Evolutionary conservation across 2,329 filamentous ascomycete genomes (phyloP).

Genomic region (Colletotrichum destructivum): DNA sequence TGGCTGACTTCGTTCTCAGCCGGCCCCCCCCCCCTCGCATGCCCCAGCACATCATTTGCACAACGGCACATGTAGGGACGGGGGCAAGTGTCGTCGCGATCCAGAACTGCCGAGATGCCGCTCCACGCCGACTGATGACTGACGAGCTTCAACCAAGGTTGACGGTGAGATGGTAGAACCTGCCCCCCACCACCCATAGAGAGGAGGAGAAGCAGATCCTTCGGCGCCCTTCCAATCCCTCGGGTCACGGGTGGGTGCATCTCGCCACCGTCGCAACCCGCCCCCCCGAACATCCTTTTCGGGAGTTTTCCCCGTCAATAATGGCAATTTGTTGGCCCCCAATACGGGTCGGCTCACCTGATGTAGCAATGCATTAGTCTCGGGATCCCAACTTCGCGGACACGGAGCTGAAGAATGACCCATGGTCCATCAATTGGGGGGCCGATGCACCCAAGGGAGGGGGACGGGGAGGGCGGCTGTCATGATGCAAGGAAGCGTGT

Average conservation of each 20-base stretch:
- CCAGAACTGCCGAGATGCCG: not conserved
- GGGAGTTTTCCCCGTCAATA: conserved; percentile 21
- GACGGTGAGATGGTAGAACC: not conserved
- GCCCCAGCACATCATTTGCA: conserved; percentile 1
- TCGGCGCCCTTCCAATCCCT: not conserved
- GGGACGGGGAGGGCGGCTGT: conserved; percentile 31
- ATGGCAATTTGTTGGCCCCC: conserved; percentile 9
- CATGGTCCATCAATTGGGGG: not conserved
- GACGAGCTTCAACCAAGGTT: conserved; percentile 11
- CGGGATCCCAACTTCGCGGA: not conserved
- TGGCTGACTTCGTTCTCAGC: not conserved
- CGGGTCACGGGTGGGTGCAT: not conserved
- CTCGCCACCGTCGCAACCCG: conserved; percentile 7
- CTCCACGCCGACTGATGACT: not conserved
- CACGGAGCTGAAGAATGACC: conserved; percentile 21
- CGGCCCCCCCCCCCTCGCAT: conserved; percentile 14
- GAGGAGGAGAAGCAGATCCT: not conserved
- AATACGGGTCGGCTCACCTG: conserved; percentile 4
- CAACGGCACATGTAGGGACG: not conserved
- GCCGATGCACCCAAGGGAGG: not conserved
- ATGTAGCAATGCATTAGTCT: conserved; percentile 19
- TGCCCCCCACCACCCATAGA: conserved; percentile 3
- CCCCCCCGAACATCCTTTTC: conserved; percentile 14
- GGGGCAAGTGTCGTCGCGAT: not conserved
- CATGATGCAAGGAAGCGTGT: conserved; percentile 6